Evolutionary conservation across 164 flowering plant genomes (phyloP).

Genomic region (Cinnamomum chago): DNA sequence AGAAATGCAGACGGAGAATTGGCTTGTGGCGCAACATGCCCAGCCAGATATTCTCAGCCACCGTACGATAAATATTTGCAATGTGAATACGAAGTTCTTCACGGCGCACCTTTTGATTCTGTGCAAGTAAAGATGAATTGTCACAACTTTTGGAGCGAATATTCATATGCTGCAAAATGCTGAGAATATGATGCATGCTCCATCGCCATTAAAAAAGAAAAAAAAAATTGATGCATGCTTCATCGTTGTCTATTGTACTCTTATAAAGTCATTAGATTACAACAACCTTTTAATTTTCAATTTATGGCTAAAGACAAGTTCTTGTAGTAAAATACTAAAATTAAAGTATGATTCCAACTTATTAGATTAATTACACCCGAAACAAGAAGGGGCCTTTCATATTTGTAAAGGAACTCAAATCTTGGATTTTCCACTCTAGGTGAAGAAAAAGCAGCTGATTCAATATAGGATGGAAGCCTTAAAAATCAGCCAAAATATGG

Average conservation of each 20-base stretch:
- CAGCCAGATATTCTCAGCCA: slow-evolving; percentile 96
- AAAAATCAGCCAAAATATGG: not conserved
- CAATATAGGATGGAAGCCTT: not conserved
- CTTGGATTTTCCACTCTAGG: not conserved
- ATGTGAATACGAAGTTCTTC: slow-evolving; percentile 93
- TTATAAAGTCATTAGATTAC: not conserved
- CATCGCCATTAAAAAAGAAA: not conserved
- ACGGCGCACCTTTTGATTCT: slow-evolving; percentile 90
- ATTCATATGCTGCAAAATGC: slow-evolving; percentile 5
- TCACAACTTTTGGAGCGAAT: not conserved
- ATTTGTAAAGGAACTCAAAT: not conserved
- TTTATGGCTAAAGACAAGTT: not conserved
- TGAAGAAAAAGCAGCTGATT: not conserved
- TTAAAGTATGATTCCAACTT: too few species aligned
- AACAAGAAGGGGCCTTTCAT: not conserved
- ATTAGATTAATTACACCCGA: not conserved
- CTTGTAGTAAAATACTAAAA: not conserved
- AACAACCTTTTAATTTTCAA: not conserved
- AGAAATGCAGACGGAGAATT: slow-evolving; percentile 77
- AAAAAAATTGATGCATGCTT: not conserved
- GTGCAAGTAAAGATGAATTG: slow-evolving; percentile 18
- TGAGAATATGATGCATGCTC: not conserved
- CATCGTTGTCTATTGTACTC: not conserved
- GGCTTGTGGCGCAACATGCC: slow-evolving; percentile 82
- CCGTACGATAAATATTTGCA: slow-evolving; percentile 83